A percentile compares a stretch with the other conserved stretches of the same genome.
Evolutionary conservation across 768 basidiomycete genomes (phyloP).

Genomic region (Lactarius indigo): DNA sequence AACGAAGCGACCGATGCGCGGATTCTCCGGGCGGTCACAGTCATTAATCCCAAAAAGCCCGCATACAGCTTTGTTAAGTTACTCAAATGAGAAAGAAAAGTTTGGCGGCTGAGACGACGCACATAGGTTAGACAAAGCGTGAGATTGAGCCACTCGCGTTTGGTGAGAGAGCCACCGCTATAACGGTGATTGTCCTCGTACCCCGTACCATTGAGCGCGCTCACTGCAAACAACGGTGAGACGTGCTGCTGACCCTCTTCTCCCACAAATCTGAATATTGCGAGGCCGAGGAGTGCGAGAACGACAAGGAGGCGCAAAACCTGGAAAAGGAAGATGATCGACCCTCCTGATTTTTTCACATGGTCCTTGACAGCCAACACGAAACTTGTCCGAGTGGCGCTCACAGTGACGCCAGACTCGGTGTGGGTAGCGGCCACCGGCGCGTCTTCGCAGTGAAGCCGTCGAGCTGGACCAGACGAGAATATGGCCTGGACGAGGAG

Average conservation of each 20-base stretch:
- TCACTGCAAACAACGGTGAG: background rate
- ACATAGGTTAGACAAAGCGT: constrained; percentile 35
- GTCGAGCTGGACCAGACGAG: background rate
- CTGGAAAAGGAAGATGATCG: constrained; percentile 45
- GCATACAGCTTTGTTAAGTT: constrained; percentile 24
- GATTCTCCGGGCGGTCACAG: constrained; percentile 15
- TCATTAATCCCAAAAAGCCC: constrained; percentile 25
- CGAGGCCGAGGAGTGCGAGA: constrained; percentile 47
- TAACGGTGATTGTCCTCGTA: constrained; percentile 24
- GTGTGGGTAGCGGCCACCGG: background rate
- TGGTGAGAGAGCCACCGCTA: background rate
- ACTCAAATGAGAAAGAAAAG: background rate
- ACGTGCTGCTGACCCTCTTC: constrained; percentile 29
- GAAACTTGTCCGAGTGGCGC: background rate
- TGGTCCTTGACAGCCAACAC: constrained; percentile 30
- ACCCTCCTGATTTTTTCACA: constrained; percentile 43
- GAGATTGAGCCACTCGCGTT: constrained; percentile 21
- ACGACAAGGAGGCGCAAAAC: constrained; percentile 44
- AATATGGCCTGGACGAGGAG: background rate
- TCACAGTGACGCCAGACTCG: background rate
- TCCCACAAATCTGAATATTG: constrained; percentile 41
- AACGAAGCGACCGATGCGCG: constrained; percentile 29
- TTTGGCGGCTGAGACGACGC: constrained; percentile 13
- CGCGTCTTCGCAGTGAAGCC: background rate
- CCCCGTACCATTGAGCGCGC: constrained; percentile 28